Evolutionary conservation across 495 filamentous ascomycete genomes (phyloP).

Genomic region (Aspergillus steynii): DNA sequence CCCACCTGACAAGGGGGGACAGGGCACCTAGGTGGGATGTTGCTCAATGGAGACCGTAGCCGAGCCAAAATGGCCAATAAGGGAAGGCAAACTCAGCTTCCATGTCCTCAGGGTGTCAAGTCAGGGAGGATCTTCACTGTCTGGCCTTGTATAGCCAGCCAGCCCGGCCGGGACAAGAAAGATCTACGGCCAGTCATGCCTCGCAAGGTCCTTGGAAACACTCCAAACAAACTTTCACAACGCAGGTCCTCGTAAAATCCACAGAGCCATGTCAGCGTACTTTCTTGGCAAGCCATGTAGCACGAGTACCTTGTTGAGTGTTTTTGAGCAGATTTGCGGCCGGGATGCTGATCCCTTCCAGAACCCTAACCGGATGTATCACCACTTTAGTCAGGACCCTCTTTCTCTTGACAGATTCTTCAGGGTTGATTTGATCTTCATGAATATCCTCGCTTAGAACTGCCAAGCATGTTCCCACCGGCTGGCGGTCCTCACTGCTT

Average conservation of each 20-base stretch:
- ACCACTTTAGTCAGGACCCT: neutral
- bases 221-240: neutral
- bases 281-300: slow-evolving; percentile 1
- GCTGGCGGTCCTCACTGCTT: neutral
- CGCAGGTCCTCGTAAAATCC: slow-evolving; percentile 10
- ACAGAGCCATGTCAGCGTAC: neutral
- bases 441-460: slow-evolving; percentile 6
- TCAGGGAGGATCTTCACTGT: neutral
- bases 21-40: neutral
- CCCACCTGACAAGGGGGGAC: neutral
- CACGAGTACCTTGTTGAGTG: slow-evolving; percentile 36
- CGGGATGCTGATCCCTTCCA: slow-evolving; percentile 12
- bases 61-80: neutral
- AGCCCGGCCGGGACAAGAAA: neutral
- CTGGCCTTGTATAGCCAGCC: neutral
- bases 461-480: neutral
- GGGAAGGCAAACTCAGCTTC: neutral
- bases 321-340: slow-evolving; percentile 38
- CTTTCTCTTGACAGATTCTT: neutral
- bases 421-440: neutral
- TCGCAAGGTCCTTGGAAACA: slow-evolving; percentile 2
- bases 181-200: slow-evolving; percentile 12
- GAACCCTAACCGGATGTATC: slow-evolving; percentile 9
- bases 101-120: neutral
- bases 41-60: neutral